phyloP scores from a whole-genome alignment of 2,329 filamentous ascomycete genomes.

The Hirsutella rhossiliensis region DNA sequence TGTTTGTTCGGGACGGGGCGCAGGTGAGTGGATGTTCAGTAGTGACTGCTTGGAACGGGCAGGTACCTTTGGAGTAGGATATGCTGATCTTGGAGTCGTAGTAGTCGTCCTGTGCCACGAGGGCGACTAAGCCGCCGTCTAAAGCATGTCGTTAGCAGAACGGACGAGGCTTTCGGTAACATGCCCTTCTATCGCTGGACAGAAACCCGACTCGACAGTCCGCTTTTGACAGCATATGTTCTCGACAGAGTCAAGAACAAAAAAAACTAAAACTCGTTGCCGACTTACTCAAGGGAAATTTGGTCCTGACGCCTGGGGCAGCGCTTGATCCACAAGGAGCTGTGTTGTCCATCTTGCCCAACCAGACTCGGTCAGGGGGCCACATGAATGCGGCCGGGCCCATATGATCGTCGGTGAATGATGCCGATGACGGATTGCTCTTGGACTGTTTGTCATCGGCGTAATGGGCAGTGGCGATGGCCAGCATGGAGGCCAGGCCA shows the following conservation, averaged over 20 bases:
- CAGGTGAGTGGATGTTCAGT: background rate
- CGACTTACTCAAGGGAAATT: slow-evolving; percentile 33
- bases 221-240: background rate
- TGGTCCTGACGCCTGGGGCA: slow-evolving; percentile 26
- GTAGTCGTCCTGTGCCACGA: slow-evolving; percentile 40
- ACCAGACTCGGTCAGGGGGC: slow-evolving; percentile 40
- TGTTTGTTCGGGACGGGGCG: slow-evolving; percentile 5
- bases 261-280: background rate
- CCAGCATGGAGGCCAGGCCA: slow-evolving; percentile 1
- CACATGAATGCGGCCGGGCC: slow-evolving; percentile 43
- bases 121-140: slow-evolving; percentile 37
- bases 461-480: background rate
- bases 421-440: slow-evolving; percentile 1
- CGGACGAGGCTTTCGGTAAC: background rate
- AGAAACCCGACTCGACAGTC: background rate
- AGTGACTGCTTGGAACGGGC: background rate
- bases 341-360: slow-evolving; percentile 34
- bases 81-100: slow-evolving; percentile 37
- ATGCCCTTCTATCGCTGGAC: background rate
- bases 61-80: slow-evolving; percentile 34
- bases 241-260: background rate
- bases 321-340: slow-evolving; percentile 37
- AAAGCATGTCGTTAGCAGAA: background rate
- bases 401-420: slow-evolving; percentile 3
- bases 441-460: background rate